A percentile compares a stretch with the other conserved stretches of the same genome.
phyloP scores from a whole-genome alignment of 2,329 filamentous ascomycete genomes.

The Pseudogymnoascus sp. region DNA sequence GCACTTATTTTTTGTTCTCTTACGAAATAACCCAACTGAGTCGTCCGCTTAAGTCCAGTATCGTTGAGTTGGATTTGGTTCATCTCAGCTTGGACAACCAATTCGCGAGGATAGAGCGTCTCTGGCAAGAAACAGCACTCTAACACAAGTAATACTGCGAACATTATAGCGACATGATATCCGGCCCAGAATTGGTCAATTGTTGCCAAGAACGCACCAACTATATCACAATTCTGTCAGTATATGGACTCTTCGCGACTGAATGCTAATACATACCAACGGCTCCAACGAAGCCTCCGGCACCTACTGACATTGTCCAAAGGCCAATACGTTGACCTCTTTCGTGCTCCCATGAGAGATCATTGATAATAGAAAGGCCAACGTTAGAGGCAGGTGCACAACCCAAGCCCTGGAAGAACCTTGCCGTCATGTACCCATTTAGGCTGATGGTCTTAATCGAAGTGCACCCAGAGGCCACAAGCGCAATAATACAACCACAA shows the following conservation, averaged over 20 bases:
- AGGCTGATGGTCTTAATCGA: slow-evolving; percentile 31
- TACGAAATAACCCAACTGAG: slow-evolving; percentile 17
- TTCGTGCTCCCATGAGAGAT: slow-evolving; percentile 49
- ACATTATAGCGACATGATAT: slow-evolving; percentile 47
- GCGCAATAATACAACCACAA: slow-evolving; percentile 29
- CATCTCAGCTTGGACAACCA: slow-evolving; percentile 7
- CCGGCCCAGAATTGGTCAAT: slow-evolving; percentile 43
- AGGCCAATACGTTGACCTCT: slow-evolving; percentile 46
- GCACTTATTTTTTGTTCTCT: slow-evolving; percentile 31
- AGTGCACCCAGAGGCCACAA: slow-evolving; percentile 30
- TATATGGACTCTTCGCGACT: background rate
- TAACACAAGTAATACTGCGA: slow-evolving; percentile 38
- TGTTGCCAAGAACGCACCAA: slow-evolving; percentile 45
- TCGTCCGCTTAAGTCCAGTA: slow-evolving; percentile 9
- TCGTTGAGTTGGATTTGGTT: background rate
- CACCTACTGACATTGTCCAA: slow-evolving; percentile 49
- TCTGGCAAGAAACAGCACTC: slow-evolving; percentile 46
- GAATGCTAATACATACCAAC: slow-evolving; percentile 29
- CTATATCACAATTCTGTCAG: slow-evolving; percentile 18
- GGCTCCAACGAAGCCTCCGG: slow-evolving; percentile 41
- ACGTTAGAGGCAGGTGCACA: slow-evolving; percentile 46
- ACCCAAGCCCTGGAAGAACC: slow-evolving; percentile 51
- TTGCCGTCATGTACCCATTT: slow-evolving; percentile 46
- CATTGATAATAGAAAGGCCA: slow-evolving; percentile 46
- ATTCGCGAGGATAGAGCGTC: slow-evolving; percentile 44